Conservation (phyloP, 345 rosid species). For the Citrus glauca region DNA sequence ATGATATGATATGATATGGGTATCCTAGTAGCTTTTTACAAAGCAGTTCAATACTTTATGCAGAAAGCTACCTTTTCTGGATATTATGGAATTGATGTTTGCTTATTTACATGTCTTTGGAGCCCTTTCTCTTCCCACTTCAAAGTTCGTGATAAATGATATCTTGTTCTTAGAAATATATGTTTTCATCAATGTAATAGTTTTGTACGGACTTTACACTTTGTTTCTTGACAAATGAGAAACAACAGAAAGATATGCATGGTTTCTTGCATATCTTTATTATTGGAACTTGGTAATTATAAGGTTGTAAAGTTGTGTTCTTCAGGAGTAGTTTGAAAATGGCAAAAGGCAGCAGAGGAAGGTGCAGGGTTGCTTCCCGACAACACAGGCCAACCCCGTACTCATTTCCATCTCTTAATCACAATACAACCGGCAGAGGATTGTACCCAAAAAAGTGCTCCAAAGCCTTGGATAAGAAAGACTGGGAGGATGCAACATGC, state of each 20-base stretch:
- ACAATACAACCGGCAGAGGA: slow-evolving; percentile 25
- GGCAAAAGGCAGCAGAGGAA: slow-evolving; percentile 67
- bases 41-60: background rate
- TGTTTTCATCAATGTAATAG: too few relatives aligned
- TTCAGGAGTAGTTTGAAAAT: slow-evolving; percentile 26
- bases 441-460: slow-evolving; percentile 39
- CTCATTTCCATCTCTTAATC: slow-evolving; percentile 34
- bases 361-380: slow-evolving; percentile 50
- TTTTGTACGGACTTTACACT: too few relatives aligned
- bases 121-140: background rate
- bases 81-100: background rate
- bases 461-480: slow-evolving; percentile 57
- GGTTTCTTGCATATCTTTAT: background rate
- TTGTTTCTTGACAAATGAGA: background rate
- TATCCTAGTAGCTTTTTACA: background rate
- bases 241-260: background rate
- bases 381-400: slow-evolving; percentile 53
- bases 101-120: background rate
- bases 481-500: slow-evolving; percentile 84
- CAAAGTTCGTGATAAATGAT: background rate
- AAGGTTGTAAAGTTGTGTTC: background rate
- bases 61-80: background rate
- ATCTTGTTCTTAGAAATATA: background rate
- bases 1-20: background rate
- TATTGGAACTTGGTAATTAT: background rate